Evolutionary conservation across 1,139 yeast genomes (phyloP).

Genomic region (Hansenula lynferdii): DNA sequence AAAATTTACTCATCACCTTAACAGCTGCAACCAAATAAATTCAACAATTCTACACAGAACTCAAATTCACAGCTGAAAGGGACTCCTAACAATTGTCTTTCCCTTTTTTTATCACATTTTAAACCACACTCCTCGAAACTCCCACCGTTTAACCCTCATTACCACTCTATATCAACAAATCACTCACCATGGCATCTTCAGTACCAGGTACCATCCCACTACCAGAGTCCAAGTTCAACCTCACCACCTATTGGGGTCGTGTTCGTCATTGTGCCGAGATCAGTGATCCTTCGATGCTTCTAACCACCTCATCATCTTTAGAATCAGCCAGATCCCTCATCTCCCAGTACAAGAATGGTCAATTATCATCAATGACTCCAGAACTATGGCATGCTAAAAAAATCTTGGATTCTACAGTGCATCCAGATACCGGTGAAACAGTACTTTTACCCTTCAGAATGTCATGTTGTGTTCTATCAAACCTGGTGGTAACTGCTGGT

Average conservation of each 20-base stretch:
- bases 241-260: conserved; percentile 84
- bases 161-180: background rate
- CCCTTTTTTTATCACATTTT: too few relatives aligned
- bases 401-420: conserved; percentile 80
- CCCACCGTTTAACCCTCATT: too few relatives aligned
- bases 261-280: conserved; percentile 92
- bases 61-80: too few relatives aligned
- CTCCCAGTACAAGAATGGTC: conserved; percentile 71
- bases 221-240: conserved; percentile 76
- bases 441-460: conserved; percentile 91
- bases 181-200: conserved; percentile 69
- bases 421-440: conserved; percentile 94
- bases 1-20: background rate
- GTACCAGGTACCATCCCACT: conserved; percentile 75
- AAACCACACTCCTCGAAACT: too few relatives aligned
- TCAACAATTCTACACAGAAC: too few relatives aligned
- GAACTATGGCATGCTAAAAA: conserved; percentile 88
- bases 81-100: too few relatives aligned
- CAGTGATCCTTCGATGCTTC: conserved; percentile 86
- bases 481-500: conserved; percentile 92
- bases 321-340: conserved; percentile 59
- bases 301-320: conserved; percentile 64
- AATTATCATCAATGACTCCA: conserved; percentile 56
- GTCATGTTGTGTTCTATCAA: conserved; percentile 93
- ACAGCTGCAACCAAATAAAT: too few relatives aligned